Evolutionary conservation across 192 early-diverging fungal species (phyloP), one percentile per base, ranked within the genome.

Genomic region (Coemansia sp.): DNA sequence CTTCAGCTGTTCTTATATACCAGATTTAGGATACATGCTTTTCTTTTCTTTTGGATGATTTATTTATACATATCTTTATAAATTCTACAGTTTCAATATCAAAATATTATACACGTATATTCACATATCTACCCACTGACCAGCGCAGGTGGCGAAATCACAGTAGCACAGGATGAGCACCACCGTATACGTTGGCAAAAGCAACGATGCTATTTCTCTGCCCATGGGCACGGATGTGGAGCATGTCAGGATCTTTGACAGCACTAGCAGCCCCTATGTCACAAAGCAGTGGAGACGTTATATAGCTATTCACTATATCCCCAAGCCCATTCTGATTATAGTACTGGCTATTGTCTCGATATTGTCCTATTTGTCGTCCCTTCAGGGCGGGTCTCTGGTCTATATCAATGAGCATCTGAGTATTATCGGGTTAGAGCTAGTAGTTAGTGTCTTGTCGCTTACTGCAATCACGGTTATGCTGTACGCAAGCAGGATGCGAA

Each of bases 351-450:
- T 54, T 12, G 23, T 64, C 1, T 61, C 14, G 7, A 19, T 33
- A 4, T 3, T 42, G 0, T 55, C 59, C 0, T 78, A 78, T 33
- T 14, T 78, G 39, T 1, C 61, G 9, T 24, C 64, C 0, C 69
- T 78, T 15, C 64, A 78, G 47, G 82, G 73, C n/a, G 82, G 80
- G 17, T 57, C 66, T 47, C 65, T 84, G 8, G 63, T 68, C 24
- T 81, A 69, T 55, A 78, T 84, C 44, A 80, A 82, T 50, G 66
- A 80, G 15, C 72, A 80, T 25, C 58, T 84, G 15, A 64, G 78
- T 10, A 46, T 64, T 30, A 67, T 84, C 2, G 82, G 82, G 1
- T 44, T 70, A 10, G 64, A 82, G 58, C 13, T 84, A 2, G 39
- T 75, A 9, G 56, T 80, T 2, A 82, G 78, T 0, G 66, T 82